A percentile compares a stretch with the other conserved stretches of the same genome.
Evolutionary conservation across 257 asterid genomes (phyloP).

Genomic region (Craterostigma plantagineum): DNA sequence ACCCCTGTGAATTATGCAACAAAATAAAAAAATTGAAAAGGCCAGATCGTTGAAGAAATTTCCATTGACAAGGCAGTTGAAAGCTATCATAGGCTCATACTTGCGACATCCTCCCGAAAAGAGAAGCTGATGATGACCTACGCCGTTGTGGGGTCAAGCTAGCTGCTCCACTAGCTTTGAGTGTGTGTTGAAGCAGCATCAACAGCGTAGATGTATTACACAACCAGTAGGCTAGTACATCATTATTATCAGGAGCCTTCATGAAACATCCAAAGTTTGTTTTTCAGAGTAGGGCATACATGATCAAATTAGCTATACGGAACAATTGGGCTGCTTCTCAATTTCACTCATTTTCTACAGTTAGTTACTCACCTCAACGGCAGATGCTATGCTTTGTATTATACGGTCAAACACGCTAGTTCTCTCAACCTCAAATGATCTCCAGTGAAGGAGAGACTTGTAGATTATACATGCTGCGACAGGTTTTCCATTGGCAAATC

Average conservation of each 20-base stretch:
- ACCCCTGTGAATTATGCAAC: conserved; percentile 30
- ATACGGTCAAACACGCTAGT: conserved; percentile 89
- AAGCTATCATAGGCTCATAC: conserved; percentile 21
- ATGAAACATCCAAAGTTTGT: conserved; percentile 4
- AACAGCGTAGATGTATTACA: conserved; percentile 85
- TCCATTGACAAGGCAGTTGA: conserved; percentile 12
- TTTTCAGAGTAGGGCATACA: too few relatives aligned
- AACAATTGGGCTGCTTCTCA: too few relatives aligned
- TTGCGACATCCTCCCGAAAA: conserved; percentile 97
- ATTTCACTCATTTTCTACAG: background rate
- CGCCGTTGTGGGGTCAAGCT: conserved; percentile 88
- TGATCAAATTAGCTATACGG: too few relatives aligned
- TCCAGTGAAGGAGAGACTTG: conserved; percentile 97
- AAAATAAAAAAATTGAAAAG: conserved; percentile 10
- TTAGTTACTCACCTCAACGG: conserved; percentile 48
- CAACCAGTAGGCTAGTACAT: conserved; percentile 79
- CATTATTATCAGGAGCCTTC: conserved; percentile 77
- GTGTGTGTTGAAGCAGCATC: conserved; percentile 97
- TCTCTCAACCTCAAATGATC: conserved; percentile 97
- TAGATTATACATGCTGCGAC: conserved; percentile 88
- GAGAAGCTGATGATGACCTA: conserved; percentile 91
- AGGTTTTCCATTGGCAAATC: conserved; percentile 89
- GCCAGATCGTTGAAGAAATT: conserved; percentile 4
- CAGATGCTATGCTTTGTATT: conserved; percentile 71
- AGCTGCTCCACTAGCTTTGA: conserved; percentile 94